Evolutionary conservation across 2,329 filamentous ascomycete genomes (phyloP), one percentile per base, ranked within the genome.

Genomic region (Blastomyces emzantsi): DNA sequence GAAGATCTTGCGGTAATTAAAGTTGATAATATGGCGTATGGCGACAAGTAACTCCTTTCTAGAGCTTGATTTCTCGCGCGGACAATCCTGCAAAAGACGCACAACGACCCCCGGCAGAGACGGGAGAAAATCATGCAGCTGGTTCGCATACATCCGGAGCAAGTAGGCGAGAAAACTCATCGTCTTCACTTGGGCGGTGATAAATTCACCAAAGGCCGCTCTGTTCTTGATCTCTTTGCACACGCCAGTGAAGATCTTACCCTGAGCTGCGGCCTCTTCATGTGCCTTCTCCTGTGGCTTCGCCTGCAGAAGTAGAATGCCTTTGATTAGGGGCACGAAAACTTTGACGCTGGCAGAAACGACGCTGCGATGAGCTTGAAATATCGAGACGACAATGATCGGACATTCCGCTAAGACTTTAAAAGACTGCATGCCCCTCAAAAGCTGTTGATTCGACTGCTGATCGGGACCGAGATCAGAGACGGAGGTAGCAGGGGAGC

Each of bases 151-250:
- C 58, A 95, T 89, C 54, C 94, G 82, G 15, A 99, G 83, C 0
- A 99, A 79, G 72, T 97, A 99, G 0, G 95, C 95, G 68, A 99
- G 76, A 71, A 99, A 99, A 71, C 92, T 97, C 93, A 99, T 97
- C 0, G 93, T 97, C 80, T 99, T 97, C 19, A 99, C 94, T 75
- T 99, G 95, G 1, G 93, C 92, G 0, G 92, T 97, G 67, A 99
- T 95, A 69, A 97, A 96, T 70, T 99, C 95, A 45, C 93, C 94
- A 78, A 97, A 99, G 0, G 92, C 93, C 15, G 89, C 89, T 64
- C 92, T 84, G 70, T 97, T 96, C 77, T 91, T 93, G 72, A 99
- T 97, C 64, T 91, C 90, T 58, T 90, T 90, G 77, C 91, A 96
- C 62, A 99, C 90, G 1, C 94, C 93, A 0, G 91, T 94, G 72